These are phyloP conservation scores for Arachnomyces sp. DNA, from an alignment of 2,329 filamentous ascomycete genomes.

Conservation along the genomic window DNA sequence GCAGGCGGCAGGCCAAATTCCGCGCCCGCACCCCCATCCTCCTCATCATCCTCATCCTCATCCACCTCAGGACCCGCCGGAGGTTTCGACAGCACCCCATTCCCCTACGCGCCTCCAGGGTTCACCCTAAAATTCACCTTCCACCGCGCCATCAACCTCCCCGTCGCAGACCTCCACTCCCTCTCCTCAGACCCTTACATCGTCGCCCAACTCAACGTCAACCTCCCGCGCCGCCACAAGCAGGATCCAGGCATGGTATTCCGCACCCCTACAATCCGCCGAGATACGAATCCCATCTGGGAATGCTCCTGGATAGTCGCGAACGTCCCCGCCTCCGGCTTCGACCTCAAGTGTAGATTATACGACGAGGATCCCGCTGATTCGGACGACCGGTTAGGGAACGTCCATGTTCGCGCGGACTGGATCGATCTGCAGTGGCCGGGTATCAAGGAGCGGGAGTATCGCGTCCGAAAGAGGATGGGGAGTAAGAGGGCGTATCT, in stretches of 20 bases:
- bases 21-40: too few species aligned
- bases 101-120: slow-evolving; percentile 65
- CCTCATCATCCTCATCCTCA: too few species aligned
- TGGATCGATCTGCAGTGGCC: slow-evolving; percentile 57
- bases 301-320: slow-evolving; percentile 79
- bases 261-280: slow-evolving; percentile 67
- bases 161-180: slow-evolving; percentile 68
- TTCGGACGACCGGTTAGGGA: slow-evolving; percentile 78
- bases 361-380: slow-evolving; percentile 87
- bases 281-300: slow-evolving; percentile 68
- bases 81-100: slow-evolving; percentile 70
- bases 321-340: slow-evolving; percentile 72
- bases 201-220: slow-evolving; percentile 62
- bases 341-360: slow-evolving; percentile 73
- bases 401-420: slow-evolving; percentile 62
- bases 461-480: slow-evolving; percentile 70
- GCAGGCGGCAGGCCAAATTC: too few species aligned
- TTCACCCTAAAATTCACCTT: slow-evolving; percentile 83
- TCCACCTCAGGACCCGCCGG: slow-evolving; percentile 50
- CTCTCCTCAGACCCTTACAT: slow-evolving; percentile 79
- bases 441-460: slow-evolving; percentile 57
- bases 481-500: slow-evolving; percentile 82
- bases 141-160: slow-evolving; percentile 70
- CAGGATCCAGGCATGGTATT: slow-evolving; percentile 69
- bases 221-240: slow-evolving; percentile 68